Evolutionary conservation across 148 eudicot species (phyloP).

Genomic region (Rhododendron kiyosumense): DNA sequence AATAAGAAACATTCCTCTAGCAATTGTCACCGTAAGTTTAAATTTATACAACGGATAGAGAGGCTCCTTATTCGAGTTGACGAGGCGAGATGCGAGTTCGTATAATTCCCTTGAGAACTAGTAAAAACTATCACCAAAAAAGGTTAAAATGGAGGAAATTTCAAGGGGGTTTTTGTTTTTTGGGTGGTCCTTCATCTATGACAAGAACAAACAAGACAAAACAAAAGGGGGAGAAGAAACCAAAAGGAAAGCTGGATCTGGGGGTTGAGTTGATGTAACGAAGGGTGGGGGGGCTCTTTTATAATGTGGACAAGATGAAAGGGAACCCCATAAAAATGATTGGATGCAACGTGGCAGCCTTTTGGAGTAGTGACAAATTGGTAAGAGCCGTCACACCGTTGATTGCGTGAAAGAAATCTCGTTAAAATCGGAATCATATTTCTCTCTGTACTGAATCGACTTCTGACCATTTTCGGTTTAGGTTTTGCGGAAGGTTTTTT

Average conservation of each 20-base stretch:
- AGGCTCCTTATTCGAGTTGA: background rate
- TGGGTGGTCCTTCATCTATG: background rate
- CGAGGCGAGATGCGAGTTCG: background rate
- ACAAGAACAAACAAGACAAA: background rate
- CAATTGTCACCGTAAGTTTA: background rate
- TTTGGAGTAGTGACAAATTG: background rate
- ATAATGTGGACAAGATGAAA: background rate
- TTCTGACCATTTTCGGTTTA: background rate
- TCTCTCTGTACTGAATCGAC: background rate
- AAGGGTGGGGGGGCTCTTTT: background rate
- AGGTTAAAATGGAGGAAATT: background rate
- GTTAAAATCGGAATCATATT: background rate
- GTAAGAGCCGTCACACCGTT: constrained; percentile 3
- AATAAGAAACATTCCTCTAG: too few relatives aligned
- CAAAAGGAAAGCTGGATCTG: background rate
- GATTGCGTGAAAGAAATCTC: constrained; percentile 3
- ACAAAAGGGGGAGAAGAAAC: background rate
- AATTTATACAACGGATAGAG: too few relatives aligned
- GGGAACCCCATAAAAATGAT: background rate
- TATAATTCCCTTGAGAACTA: background rate
- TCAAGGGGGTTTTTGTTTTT: background rate
- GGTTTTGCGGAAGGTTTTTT: too few relatives aligned
- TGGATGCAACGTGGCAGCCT: constrained; percentile 2
- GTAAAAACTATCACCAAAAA: background rate
- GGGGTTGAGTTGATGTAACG: background rate